Evolutionary conservation across 257 asterid species (phyloP).

Genomic region (Anisodus acutangulus): DNA sequence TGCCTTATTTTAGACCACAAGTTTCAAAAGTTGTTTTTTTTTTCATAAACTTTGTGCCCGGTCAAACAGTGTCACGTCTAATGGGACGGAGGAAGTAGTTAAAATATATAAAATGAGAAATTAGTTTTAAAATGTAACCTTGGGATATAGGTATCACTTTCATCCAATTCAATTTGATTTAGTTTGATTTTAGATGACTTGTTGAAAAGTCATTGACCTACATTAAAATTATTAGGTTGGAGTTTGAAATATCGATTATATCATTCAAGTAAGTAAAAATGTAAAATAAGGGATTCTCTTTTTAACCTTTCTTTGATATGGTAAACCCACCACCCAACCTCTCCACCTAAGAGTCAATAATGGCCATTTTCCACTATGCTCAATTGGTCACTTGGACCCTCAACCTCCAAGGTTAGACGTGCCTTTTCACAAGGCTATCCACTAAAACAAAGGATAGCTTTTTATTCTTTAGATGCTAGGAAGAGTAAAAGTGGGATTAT

Average conservation of each 20-base stretch:
- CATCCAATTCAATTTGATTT: not conserved
- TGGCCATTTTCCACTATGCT: not conserved
- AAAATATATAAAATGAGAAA: not conserved
- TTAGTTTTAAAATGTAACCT: too few relatives aligned
- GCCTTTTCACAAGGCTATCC: not conserved
- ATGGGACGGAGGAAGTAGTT: not conserved
- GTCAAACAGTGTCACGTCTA: too few relatives aligned
- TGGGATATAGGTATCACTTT: too few relatives aligned
- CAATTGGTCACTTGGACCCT: not conserved
- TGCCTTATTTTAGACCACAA: too few relatives aligned
- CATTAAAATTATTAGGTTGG: not conserved
- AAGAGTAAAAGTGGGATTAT: not conserved
- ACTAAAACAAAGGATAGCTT: not conserved
- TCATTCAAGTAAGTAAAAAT: not conserved
- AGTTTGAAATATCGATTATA: not conserved
- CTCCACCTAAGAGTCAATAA: not conserved
- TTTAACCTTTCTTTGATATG: not conserved
- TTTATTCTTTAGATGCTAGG: not conserved
- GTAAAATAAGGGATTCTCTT: not conserved
- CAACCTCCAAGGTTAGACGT: not conserved
- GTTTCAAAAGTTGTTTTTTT: too few relatives aligned
- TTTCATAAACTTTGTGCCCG: too few relatives aligned
- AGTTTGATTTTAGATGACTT: not conserved
- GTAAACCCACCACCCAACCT: not conserved
- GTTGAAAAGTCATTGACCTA: not conserved